Evolutionary conservation across 1,284 basidiomycete genomes (phyloP), one percentile per base, ranked within the genome.

Genomic region (Stereum hirsutum): DNA sequence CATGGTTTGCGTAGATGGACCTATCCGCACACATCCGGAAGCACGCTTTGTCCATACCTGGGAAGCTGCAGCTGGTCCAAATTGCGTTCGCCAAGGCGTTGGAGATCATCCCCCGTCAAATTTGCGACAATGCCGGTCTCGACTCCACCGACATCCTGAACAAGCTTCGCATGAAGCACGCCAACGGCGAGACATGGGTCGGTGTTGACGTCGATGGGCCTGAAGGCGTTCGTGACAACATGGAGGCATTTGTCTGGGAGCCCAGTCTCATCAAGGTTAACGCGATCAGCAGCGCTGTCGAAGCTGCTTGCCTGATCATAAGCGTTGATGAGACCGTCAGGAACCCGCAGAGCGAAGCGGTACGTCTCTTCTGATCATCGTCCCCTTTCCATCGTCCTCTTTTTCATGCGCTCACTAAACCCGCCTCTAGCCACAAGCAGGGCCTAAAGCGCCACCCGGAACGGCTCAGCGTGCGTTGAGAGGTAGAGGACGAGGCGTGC

Each of bases 231-330:
- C 81, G 89, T 43, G 83, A 99, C 66, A 97, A 98, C 65, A 87
- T 98, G 84, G 88, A 91, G 47, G 86, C 87, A 40, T 99, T 98
- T 59, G 94, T 99, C 6, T 99, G 96, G 95, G 96, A 99, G 62
- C 95, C 96, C 12, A 86, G 87, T 51, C 70, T 99, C 44, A 89
- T 99, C 57, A 98, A 99, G 69, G 72, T 86, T 47, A 99, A 99
- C 58, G 96, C 95, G 15, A 81, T 99, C 56, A 85, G 81, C 58
- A 94, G 90, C 56, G 95, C 96, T 11, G 76, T 92, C 14, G 96
- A 99, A 66, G 96, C 96, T 8, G 94, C 95, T 7, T 97, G 90
- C 64, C 64, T 99, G 60, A 93, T 99, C 54, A 65, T 97, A 46
- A 92, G 88, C 52, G 89, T 97, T 4, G 93, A 97, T 58, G 93